phyloP scores from a whole-genome alignment of 768 basidiomycete genomes.

The Lentinula sp. region DNA sequence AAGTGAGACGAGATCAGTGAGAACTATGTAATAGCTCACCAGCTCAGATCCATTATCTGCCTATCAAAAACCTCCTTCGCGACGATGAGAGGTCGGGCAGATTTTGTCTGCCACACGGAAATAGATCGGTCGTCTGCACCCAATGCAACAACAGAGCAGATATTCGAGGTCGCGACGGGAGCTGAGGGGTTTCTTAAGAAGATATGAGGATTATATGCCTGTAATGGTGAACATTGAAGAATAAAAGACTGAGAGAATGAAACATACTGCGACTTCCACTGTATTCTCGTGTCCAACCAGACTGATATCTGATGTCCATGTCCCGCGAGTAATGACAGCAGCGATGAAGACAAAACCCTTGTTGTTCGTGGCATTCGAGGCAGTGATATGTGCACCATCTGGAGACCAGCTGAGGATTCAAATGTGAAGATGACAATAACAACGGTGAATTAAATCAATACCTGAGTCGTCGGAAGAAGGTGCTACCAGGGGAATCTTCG shows the following conservation, averaged over 20 bases:
- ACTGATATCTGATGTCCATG: constrained; percentile 90
- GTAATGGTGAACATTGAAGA: constrained; percentile 1
- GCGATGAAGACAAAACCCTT: constrained; percentile 97
- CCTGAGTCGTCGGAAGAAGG: constrained; percentile 91
- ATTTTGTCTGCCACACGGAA: constrained; percentile 95
- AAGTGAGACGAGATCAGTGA: constrained; percentile 5
- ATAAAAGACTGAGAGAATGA: not conserved
- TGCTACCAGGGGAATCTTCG: constrained; percentile 88
- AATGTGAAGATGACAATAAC: not conserved
- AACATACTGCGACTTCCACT: constrained; percentile 85
- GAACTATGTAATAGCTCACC: constrained; percentile 44
- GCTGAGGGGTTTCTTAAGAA: constrained; percentile 72
- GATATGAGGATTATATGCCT: constrained; percentile 93
- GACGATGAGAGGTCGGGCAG: constrained; percentile 85
- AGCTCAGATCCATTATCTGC: constrained; percentile 92
- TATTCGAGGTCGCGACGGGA: constrained; percentile 72
- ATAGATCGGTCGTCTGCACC: constrained; percentile 92
- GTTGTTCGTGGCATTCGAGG: constrained; percentile 95
- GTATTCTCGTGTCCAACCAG: constrained; percentile 97
- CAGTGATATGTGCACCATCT: constrained; percentile 97
- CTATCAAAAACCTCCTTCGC: constrained; percentile 92
- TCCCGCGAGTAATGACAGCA: constrained; percentile 84
- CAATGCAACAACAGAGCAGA: constrained; percentile 88
- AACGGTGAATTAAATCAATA: constrained; percentile 18
- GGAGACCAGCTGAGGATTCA: constrained; percentile 83